Percentiles rank a stretch among this genome's conserved stretches.
Conservation (phyloP, 352 stramenopile genomes). For the Thalassiosira hispida region DNA sequence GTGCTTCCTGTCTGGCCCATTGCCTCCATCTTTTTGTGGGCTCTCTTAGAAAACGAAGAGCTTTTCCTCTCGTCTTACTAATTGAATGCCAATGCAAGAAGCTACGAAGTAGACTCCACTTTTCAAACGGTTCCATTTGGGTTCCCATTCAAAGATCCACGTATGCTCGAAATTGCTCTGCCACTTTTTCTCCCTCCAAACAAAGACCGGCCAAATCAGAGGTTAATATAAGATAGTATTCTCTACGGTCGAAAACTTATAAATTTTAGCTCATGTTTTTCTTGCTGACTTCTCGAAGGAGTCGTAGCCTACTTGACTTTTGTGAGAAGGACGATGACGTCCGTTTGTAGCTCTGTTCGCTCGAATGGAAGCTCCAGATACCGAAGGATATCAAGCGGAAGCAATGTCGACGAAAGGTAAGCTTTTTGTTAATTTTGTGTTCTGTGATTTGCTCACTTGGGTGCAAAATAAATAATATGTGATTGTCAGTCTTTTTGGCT, state of each 20-base stretch:
- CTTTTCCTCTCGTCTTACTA: slow-evolving; percentile 14
- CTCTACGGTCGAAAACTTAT: slow-evolving; percentile 3
- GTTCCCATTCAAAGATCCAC: slow-evolving; percentile 7
- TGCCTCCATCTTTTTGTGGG: slow-evolving; percentile 16
- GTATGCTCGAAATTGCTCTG: not conserved
- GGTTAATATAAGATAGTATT: not conserved
- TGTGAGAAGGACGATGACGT: slow-evolving; percentile 38
- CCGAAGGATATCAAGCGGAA: slow-evolving; percentile 50
- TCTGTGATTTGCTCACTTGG: not conserved
- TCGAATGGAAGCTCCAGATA: slow-evolving; percentile 56
- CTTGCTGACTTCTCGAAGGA: no score
- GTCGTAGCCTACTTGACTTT: no score
- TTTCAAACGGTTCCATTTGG: slow-evolving; percentile 9
- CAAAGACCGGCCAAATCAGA: not conserved
- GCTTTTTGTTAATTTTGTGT: slow-evolving; percentile 4
- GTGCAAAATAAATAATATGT: not conserved
- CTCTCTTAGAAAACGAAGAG: slow-evolving; percentile 18
- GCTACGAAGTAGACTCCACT: slow-evolving; percentile 8
- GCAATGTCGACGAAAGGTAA: slow-evolving; percentile 61
- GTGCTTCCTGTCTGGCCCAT: slow-evolving; percentile 7
- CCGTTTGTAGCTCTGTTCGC: slow-evolving; percentile 41
- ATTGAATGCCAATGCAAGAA: slow-evolving; percentile 26
- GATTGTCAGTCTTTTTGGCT: slow-evolving; percentile 46
- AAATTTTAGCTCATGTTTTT: no score
- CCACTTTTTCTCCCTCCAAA: no score